Evolutionary conservation across 768 basidiomycete genomes (phyloP).

Genomic region (Tubosaeta brunneosetosa): DNA sequence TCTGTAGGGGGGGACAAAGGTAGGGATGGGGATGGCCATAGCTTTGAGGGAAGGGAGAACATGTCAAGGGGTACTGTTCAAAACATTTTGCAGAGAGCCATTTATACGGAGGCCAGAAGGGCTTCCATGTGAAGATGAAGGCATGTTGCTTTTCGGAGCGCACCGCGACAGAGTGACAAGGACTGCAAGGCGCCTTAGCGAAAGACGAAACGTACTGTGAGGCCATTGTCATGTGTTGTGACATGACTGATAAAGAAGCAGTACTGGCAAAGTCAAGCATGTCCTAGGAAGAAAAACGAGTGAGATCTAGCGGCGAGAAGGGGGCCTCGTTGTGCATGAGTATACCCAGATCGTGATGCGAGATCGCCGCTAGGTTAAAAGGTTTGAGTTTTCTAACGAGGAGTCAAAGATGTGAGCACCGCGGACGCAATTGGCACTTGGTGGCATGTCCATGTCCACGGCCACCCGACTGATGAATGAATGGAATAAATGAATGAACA

Average conservation of each 20-base stretch:
- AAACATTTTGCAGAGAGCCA: slow-evolving; percentile 7
- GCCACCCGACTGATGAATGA: slow-evolving; percentile 5
- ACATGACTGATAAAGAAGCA: slow-evolving; percentile 27
- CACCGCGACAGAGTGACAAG: slow-evolving; percentile 12
- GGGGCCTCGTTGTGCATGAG: slow-evolving; percentile 13
- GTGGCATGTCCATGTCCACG: slow-evolving; percentile 19
- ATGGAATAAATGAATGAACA: slow-evolving; percentile 1
- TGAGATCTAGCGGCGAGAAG: slow-evolving; percentile 11
- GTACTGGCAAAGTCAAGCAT: slow-evolving; percentile 12
- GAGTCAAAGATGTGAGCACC: slow-evolving; percentile 5
- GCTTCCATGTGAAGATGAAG: slow-evolving; percentile 20
- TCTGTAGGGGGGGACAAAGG: slow-evolving; percentile 11
- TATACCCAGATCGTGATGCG: slow-evolving; percentile 22
- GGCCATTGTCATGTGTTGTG: slow-evolving; percentile 26
- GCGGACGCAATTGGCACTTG: slow-evolving; percentile 11
- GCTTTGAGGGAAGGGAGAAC: slow-evolving; percentile 10
- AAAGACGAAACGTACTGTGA: slow-evolving; percentile 21
- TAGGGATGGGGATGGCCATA: background rate
- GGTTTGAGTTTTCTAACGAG: slow-evolving; percentile 13
- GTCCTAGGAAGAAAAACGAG: slow-evolving; percentile 11
- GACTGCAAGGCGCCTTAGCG: slow-evolving; percentile 21
- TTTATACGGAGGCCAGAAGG: slow-evolving; percentile 26
- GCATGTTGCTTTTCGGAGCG: slow-evolving; percentile 17
- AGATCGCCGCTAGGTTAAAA: slow-evolving; percentile 28
- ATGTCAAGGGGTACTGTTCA: slow-evolving; percentile 12